These are phyloP conservation scores for Fusarium pseudocircinatum DNA, from an alignment of 2,329 filamentous ascomycete genomes.

Conservation along the genomic window DNA sequence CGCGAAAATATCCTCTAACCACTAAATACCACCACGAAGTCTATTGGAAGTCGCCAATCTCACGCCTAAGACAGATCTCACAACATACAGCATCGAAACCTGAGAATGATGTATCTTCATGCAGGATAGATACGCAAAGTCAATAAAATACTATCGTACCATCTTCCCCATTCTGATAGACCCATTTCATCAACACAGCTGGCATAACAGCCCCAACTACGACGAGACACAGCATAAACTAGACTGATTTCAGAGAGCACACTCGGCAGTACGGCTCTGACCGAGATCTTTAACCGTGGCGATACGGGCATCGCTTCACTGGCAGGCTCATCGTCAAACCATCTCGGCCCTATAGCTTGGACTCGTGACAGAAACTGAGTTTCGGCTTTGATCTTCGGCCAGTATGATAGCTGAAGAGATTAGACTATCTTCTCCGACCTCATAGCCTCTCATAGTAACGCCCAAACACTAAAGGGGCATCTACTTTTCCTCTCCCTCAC, in stretches of 20 bases:
- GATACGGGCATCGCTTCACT: neutral
- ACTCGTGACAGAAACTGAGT: neutral
- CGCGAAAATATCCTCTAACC: neutral
- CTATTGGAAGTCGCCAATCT: neutral
- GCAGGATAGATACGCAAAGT: neutral
- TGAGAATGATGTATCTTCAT: no score
- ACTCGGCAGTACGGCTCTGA: no score
- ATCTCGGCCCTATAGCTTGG: neutral
- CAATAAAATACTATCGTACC: neutral
- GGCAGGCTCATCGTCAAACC: neutral
- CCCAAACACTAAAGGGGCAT: neutral
- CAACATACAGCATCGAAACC: no score
- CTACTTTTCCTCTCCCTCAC: neutral
- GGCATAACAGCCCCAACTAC: rapidly evolving
- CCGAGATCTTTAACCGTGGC: neutral
- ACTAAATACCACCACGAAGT: neutral
- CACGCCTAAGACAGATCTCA: neutral
- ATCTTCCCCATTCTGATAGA: neutral
- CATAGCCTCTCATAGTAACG: no score
- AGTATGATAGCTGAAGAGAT: neutral
- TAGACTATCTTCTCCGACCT: neutral
- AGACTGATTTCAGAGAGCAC: neutral
- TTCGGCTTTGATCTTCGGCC: neutral
- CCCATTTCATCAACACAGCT: no score
- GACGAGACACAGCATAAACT: neutral